Evolutionary conservation across 495 filamentous ascomycete species (phyloP).

Genomic region (Clavariopsis aquatica): DNA sequence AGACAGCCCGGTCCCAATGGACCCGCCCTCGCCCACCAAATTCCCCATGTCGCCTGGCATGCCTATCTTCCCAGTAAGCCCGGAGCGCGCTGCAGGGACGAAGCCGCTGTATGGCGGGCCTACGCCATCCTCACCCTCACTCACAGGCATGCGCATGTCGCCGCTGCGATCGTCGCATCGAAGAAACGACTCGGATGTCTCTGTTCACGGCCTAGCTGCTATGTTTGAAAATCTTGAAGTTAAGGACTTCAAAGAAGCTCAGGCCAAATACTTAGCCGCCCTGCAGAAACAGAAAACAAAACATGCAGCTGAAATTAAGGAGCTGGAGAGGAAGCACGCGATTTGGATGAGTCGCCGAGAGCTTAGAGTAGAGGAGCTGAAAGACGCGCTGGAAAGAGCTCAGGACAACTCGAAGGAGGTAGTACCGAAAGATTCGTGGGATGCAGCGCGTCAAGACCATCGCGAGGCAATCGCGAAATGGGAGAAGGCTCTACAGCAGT

Average conservation of each 20-base stretch:
- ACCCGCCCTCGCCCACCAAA: slow-evolving; percentile 37
- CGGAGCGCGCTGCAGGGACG: slow-evolving; percentile 70
- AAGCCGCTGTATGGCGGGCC: slow-evolving; percentile 40
- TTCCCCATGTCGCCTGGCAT: slow-evolving; percentile 58
- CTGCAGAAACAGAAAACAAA: slow-evolving; percentile 68
- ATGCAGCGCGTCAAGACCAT: slow-evolving; percentile 20
- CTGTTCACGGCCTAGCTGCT: slow-evolving; percentile 84
- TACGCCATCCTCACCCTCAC: slow-evolving; percentile 54
- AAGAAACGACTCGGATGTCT: slow-evolving; percentile 64
- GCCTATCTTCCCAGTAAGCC: slow-evolving; percentile 69
- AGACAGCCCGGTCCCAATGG: slow-evolving; percentile 33
- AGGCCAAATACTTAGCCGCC: slow-evolving; percentile 51
- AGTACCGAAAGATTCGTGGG: slow-evolving; percentile 11
- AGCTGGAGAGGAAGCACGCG: slow-evolving; percentile 28
- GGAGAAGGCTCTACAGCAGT: slow-evolving; percentile 9
- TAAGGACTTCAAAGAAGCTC: slow-evolving; percentile 44
- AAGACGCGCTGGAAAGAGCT: slow-evolving; percentile 9
- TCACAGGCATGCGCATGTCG: slow-evolving; percentile 51
- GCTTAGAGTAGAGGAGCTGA: slow-evolving; percentile 24
- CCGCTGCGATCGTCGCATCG: slow-evolving; percentile 47
- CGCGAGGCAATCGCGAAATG: slow-evolving; percentile 25
- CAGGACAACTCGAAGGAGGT: neutral
- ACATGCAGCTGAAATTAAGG: slow-evolving; percentile 55
- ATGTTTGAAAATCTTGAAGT: slow-evolving; percentile 71
- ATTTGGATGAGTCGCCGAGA: slow-evolving; percentile 12